phyloP scores from a whole-genome alignment of 2,329 filamentous ascomycete species.

The Dactylellina leptospora region DNA sequence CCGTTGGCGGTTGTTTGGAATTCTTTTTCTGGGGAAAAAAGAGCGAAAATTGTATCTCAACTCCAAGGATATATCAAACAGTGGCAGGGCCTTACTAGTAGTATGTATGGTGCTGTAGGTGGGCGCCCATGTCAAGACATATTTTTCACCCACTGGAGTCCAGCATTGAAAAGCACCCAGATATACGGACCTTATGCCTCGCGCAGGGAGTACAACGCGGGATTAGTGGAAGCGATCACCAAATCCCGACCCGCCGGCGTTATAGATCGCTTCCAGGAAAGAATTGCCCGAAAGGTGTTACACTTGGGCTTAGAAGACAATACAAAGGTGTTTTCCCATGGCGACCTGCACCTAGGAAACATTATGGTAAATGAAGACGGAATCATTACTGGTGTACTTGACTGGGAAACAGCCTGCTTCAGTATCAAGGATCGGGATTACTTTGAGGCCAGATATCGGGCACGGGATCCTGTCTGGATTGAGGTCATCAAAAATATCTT shows the following conservation, averaged over 20 bases:
- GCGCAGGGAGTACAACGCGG: slow-evolving; percentile 1
- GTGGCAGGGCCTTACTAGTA: not conserved
- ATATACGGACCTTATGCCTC: slow-evolving; percentile 3
- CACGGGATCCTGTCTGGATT: slow-evolving; percentile 1
- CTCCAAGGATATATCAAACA: not conserved
- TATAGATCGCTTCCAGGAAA: not conserved
- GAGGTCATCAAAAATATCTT: not conserved
- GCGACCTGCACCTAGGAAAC: slow-evolving; percentile 1
- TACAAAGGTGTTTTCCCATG: slow-evolving; percentile 5
- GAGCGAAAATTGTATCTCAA: slow-evolving; percentile 2
- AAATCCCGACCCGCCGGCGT: not conserved
- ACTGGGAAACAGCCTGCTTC: not conserved
- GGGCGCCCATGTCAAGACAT: slow-evolving; percentile 1
- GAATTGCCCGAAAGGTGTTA: not conserved
- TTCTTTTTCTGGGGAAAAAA: not conserved
- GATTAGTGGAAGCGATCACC: slow-evolving; percentile 5
- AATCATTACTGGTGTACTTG: not conserved
- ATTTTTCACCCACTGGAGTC: slow-evolving; percentile 9
- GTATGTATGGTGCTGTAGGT: not conserved
- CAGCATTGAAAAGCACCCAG: not conserved
- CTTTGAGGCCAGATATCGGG: slow-evolving; percentile 2
- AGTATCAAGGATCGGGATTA: slow-evolving; percentile 4
- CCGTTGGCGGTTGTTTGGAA: not conserved
- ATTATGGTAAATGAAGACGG: slow-evolving; percentile 3
- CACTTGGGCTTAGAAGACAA: not conserved